phyloP scores from a whole-genome alignment of 2,329 filamentous ascomycete species.

The Coniosporium tulheliwenetii region DNA sequence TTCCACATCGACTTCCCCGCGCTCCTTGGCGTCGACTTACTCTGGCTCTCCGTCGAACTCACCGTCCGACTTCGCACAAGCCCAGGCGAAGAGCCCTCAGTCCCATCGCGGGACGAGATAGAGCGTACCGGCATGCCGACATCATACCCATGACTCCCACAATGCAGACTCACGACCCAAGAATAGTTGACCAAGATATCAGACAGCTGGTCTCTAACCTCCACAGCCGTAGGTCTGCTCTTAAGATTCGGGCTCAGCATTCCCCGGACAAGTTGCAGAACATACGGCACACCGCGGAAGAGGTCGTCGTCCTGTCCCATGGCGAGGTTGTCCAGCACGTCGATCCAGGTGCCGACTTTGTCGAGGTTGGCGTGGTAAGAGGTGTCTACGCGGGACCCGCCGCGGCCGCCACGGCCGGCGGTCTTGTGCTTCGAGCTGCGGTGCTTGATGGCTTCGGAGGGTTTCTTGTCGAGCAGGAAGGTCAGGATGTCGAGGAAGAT shows the following conservation, averaged over 20 bases:
- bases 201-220: conserved; percentile 22
- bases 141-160: conserved; percentile 7
- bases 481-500: conserved; percentile 57
- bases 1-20: no score
- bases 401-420: conserved; percentile 15
- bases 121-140: not conserved
- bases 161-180: conserved; percentile 14
- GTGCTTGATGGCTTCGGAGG: conserved; percentile 49
- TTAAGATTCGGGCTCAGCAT: conserved; percentile 26
- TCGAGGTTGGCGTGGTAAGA: conserved; percentile 58
- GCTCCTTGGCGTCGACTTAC: no score
- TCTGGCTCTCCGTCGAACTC: no score
- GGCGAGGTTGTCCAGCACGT: conserved; percentile 38
- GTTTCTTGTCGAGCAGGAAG: conserved; percentile 52
- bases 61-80: no score
- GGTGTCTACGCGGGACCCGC: conserved; percentile 48
- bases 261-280: conserved; percentile 22
- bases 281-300: conserved; percentile 23
- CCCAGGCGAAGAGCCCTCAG: no score
- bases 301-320: conserved; percentile 15
- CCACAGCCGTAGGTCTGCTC: conserved; percentile 23
- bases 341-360: conserved; percentile 56
- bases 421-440: conserved; percentile 50
- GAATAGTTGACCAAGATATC: conserved; percentile 12
- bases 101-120: no score